Conservation (phyloP, 306 rosid genomes). For the Lithocarpus polystachyus region DNA sequence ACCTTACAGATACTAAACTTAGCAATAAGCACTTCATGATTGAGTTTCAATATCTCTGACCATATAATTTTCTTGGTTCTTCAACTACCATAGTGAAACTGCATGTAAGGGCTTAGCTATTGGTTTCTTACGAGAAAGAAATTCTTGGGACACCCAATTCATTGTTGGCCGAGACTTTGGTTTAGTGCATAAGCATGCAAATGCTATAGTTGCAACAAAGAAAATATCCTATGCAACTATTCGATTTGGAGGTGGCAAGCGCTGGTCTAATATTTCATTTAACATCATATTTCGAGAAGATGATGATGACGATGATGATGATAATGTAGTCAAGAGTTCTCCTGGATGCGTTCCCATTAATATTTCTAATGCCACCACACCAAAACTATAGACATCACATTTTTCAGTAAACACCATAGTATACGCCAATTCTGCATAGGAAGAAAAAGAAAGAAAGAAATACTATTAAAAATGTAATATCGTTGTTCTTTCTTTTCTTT, state of each 20-base stretch:
- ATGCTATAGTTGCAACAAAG: background rate
- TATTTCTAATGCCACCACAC: constrained; percentile 21
- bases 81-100: too few relatives aligned
- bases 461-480: too few relatives aligned
- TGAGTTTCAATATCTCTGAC: too few relatives aligned
- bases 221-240: background rate
- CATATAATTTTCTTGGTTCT: too few relatives aligned
- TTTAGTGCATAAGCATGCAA: background rate
- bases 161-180: constrained; percentile 12
- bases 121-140: too few relatives aligned
- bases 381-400: constrained; percentile 24
- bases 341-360: constrained; percentile 16
- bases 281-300: background rate
- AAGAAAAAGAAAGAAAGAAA: background rate
- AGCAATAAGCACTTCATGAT: too few relatives aligned
- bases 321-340: too few relatives aligned
- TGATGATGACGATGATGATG: background rate
- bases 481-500: background rate
- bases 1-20: too few relatives aligned
- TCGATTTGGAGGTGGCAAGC: background rate
- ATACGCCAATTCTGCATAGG: background rate
- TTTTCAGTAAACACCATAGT: constrained; percentile 1
- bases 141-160: background rate
- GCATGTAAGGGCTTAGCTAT: too few relatives aligned
- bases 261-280: background rate